Percentiles rank a stretch among this genome's conserved stretches.
Evolutionary conservation across 1,139 yeast genomes (phyloP).

Genomic region (Waltiozyma sp.): DNA sequence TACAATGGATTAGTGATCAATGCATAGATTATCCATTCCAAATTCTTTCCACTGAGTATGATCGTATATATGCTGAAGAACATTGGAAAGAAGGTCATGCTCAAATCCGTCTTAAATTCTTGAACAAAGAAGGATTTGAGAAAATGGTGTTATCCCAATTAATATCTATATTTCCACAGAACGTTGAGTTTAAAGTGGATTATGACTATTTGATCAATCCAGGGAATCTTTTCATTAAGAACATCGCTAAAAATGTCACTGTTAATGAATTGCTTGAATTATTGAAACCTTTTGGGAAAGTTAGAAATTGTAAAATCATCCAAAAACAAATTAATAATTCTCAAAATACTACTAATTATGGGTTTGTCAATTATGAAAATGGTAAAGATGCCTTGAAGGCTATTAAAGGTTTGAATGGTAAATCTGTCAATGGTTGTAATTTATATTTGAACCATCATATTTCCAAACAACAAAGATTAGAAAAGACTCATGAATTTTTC

Average conservation of each 20-base stretch:
- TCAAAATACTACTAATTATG: slow-evolving; percentile 29
- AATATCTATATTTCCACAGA: neutral
- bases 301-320: slow-evolving; percentile 33
- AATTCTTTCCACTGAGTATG: neutral
- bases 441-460: slow-evolving; percentile 40
- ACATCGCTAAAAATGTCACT: slow-evolving; percentile 31
- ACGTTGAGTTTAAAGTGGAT: slow-evolving; percentile 2
- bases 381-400: slow-evolving; percentile 35
- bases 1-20: neutral
- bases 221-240: slow-evolving; percentile 50
- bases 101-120: neutral
- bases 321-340: slow-evolving; percentile 22
- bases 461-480: slow-evolving; percentile 37
- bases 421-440: slow-evolving; percentile 26
- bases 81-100: neutral
- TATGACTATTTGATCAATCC: slow-evolving; percentile 49
- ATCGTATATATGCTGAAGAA: neutral
- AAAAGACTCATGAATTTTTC: slow-evolving; percentile 26
- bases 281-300: slow-evolving; percentile 32
- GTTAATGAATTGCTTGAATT: slow-evolving; percentile 27
- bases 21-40: neutral
- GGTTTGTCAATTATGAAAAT: slow-evolving; percentile 33
- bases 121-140: neutral
- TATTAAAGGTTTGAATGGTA: slow-evolving; percentile 31
- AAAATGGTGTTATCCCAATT: neutral